Conservation (phyloP, 768 basidiomycete species). For the Agaricus blazei region DNA sequence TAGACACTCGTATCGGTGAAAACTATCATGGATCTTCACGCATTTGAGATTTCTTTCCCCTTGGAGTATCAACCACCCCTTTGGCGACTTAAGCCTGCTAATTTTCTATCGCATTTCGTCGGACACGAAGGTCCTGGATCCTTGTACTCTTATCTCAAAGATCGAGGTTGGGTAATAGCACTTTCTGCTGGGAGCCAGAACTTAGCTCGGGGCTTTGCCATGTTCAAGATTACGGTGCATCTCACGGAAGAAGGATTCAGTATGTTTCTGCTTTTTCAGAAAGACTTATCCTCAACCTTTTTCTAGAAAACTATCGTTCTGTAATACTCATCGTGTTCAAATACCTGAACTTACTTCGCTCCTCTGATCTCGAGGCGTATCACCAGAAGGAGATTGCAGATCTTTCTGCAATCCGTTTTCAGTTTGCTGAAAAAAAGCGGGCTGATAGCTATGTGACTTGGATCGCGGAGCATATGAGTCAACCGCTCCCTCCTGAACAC, state of each 20-base stretch:
- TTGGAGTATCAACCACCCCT: slow-evolving; percentile 65
- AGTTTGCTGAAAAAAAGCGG: slow-evolving; percentile 79
- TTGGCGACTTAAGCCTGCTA: slow-evolving; percentile 75
- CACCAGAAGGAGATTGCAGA: slow-evolving; percentile 73
- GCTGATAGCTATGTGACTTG: slow-evolving; percentile 78
- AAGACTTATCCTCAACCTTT: background rate
- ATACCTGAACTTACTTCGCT: slow-evolving; percentile 68
- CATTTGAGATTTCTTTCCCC: slow-evolving; percentile 78
- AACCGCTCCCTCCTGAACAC: slow-evolving; percentile 78
- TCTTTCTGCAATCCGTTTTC: slow-evolving; percentile 72
- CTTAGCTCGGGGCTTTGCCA: slow-evolving; percentile 78
- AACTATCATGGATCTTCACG: slow-evolving; percentile 85
- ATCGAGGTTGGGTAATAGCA: slow-evolving; percentile 79
- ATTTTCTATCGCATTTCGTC: slow-evolving; percentile 74
- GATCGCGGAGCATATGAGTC: slow-evolving; percentile 68
- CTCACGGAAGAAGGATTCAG: slow-evolving; percentile 85
- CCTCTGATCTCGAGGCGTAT: slow-evolving; percentile 54
- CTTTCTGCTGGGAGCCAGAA: slow-evolving; percentile 66
- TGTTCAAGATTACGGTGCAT: slow-evolving; percentile 80
- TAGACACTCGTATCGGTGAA: slow-evolving; percentile 82
- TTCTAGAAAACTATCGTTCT: slow-evolving; percentile 67
- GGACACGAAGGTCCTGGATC: slow-evolving; percentile 95
- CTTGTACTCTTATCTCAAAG: slow-evolving; percentile 84
- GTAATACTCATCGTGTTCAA: slow-evolving; percentile 71
- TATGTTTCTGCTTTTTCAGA: slow-evolving; percentile 21